Conservation (phyloP, 306 rosid genomes). For the Gastrolobium bilobum region DNA sequence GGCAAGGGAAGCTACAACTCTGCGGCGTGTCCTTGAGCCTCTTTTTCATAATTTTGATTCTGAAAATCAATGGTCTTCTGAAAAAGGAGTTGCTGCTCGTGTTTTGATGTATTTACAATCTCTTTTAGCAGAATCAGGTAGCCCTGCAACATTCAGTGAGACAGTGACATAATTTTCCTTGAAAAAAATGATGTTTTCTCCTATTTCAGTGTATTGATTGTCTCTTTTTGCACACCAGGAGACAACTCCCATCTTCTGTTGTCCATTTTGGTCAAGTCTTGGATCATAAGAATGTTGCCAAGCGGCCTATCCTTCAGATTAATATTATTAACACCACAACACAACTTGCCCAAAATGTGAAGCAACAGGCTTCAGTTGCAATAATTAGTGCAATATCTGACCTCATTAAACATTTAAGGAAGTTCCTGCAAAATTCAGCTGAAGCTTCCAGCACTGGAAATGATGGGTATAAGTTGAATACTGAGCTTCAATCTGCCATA, state of each 20-base stretch:
- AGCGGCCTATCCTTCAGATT: constrained; percentile 73
- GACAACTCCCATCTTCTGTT: constrained; percentile 79
- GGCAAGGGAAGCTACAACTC: constrained; percentile 86
- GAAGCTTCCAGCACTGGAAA: constrained; percentile 62
- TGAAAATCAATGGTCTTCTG: constrained; percentile 84
- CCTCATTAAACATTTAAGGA: constrained; percentile 83
- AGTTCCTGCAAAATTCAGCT: constrained; percentile 71
- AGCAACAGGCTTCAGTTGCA: constrained; percentile 73
- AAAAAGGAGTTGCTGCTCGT: constrained; percentile 72
- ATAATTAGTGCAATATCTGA: constrained; percentile 79
- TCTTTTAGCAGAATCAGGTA: constrained; percentile 90
- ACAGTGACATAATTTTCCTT: not conserved
- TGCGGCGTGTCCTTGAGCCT: constrained; percentile 90
- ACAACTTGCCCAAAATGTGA: constrained; percentile 75
- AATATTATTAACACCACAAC: constrained; percentile 70
- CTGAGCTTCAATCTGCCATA: constrained; percentile 74
- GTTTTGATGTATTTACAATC: constrained; percentile 79
- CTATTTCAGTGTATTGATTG: constrained; percentile 36
- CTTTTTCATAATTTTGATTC: constrained; percentile 84
- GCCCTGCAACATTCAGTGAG: constrained; percentile 38
- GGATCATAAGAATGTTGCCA: constrained; percentile 91
- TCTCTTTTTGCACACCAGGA: constrained; percentile 66
- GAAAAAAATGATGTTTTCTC: not conserved
- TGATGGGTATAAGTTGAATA: constrained; percentile 58
- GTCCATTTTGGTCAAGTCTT: constrained; percentile 89